Evolutionary conservation across 73 alveolate genomes (phyloP), one percentile per base, ranked within the genome.

Genomic region (Symbiodinium natans): DNA sequence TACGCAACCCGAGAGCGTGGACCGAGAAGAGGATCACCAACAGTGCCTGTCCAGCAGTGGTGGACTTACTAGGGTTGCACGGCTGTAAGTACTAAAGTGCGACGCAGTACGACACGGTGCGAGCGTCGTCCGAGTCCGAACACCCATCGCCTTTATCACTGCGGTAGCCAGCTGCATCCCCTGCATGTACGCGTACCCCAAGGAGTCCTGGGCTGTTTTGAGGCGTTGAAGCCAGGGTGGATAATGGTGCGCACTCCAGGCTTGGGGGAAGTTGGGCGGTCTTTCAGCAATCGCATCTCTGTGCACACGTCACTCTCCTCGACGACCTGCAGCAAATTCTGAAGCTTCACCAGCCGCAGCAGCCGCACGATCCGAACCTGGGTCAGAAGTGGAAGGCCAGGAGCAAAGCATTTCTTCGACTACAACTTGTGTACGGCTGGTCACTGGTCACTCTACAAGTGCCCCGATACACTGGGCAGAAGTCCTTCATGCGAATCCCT

Each of bases 1-100:
- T n/a, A n/a, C n/a, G n/a, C n/a, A n/a, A n/a, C n/a, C 84, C 83
- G 43, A 25, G 95, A 33, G 48, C 95, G 25, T 89, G 95, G 46
- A 89, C 95, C 43, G 86, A 59, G 73, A 89, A 89, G 87, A 89
- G 87, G 86, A 89, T 89, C 95, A 89, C 87, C 75, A 71, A 23
- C 86, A 89, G 75, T 8, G 80, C 80, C 80, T 63, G 33, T 63
- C 38, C 80, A 31, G 59, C 59, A 46, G 13, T 46, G 59, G 59
- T 46, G 59, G 59, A 46, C 59, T 46, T 46, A 6, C 6, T 46
- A 46, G 59, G 59, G 59, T 46, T n/a, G n/a, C n/a, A n/a, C n/a
- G n/a, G n/a, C n/a, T n/a, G n/a, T n/a, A n/a, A n/a, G n/a, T n/a
- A n/a, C n/a, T n/a, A n/a, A n/a, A n/a, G n/a, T n/a, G n/a, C n/a